A percentile compares a stretch with the other conserved stretches of the same genome.
Conservation (phyloP, 176 grass and related monocot species). For the Oropetium thomaeum region DNA sequence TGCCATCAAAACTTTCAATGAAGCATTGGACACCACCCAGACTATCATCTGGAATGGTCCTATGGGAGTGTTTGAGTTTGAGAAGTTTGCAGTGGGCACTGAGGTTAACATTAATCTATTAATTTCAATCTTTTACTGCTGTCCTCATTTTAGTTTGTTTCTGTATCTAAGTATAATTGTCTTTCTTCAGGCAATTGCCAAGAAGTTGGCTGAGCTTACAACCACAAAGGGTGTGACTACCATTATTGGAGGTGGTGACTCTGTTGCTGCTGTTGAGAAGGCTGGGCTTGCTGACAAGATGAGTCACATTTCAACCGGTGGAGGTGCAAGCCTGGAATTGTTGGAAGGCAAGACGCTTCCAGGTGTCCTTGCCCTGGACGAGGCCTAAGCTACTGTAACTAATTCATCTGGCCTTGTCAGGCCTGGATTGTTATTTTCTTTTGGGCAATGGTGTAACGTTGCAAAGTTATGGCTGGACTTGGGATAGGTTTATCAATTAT, state of each 20-base stretch:
- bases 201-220: slow-evolving; percentile 89
- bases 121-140: neutral
- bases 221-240: slow-evolving; percentile 61
- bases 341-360: slow-evolving; percentile 91
- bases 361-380: slow-evolving; percentile 87
- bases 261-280: slow-evolving; percentile 94
- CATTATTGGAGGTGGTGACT: slow-evolving; percentile 94
- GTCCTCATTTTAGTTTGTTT: neutral
- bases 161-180: neutral
- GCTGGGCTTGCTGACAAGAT: slow-evolving; percentile 87
- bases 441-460: slow-evolving; percentile 29
- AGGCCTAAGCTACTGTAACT: slow-evolving; percentile 46
- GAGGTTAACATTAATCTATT: slow-evolving; percentile 46
- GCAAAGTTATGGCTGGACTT: slow-evolving; percentile 31
- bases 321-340: slow-evolving; percentile 90
- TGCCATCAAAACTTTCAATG: slow-evolving; percentile 69
- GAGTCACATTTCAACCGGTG: slow-evolving; percentile 96
- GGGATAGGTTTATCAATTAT: slow-evolving; percentile 47
- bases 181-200: slow-evolving; percentile 65
- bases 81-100: slow-evolving; percentile 87
- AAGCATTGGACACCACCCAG: slow-evolving; percentile 50
- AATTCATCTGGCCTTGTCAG: slow-evolving; percentile 6
- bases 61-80: slow-evolving; percentile 97
- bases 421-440: slow-evolving; percentile 15
- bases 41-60: slow-evolving; percentile 97